Evolutionary conservation across 2,329 filamentous ascomycete species (phyloP), one percentile per base, ranked within the genome.

Genomic region (Colletotrichum aenigma): DNA sequence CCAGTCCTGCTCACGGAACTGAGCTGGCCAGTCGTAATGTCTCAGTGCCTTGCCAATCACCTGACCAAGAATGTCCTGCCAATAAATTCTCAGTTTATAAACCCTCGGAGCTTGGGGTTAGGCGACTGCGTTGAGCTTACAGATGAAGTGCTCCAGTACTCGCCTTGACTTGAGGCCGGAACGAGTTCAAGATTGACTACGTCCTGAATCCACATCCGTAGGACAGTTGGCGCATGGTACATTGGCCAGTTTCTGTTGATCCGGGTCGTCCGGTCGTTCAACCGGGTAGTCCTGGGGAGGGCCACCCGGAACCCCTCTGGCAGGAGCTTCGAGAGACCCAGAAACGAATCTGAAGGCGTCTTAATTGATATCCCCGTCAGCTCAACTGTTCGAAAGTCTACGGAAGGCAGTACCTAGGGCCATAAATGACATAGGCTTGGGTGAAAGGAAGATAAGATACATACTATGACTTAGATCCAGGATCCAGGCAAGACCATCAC

Each of bases 221-320:
- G 28, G 16, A 74, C 65, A 0, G 71, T 62, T 1, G 71, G 71
- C 30, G 71, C 71, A 43, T 74, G 58, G n/a, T 69, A 74, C 52
- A 66, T 64, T n/a, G 71, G 52, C 71, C 71, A 74, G 36, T 74
- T 74, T 30, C 71, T 56, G 21, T 74, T 74, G 56, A 58, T 36
- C 55, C 3, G 36, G 32, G 65, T 74, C 65, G 28, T 69, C 38
- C 2, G 71, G 71, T 2, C 55, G 61, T 55, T 73, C 70, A n/a
- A 64, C 36, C 5, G 43, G 43, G 30, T 72, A 67, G 48, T 66
- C 52, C 8, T 2, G 66, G 12, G 30, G 48, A 18, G 15, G 28
- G 10, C 28, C 56, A 55, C 34, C 28, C 24, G 30, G 13, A 9
- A 8, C 6, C 0, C 69, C 69, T 71, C 69, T 64, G 7, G 21